Evolutionary conservation across 495 filamentous ascomycete species (phyloP).

Genomic region (Gamarada debralockiae): DNA sequence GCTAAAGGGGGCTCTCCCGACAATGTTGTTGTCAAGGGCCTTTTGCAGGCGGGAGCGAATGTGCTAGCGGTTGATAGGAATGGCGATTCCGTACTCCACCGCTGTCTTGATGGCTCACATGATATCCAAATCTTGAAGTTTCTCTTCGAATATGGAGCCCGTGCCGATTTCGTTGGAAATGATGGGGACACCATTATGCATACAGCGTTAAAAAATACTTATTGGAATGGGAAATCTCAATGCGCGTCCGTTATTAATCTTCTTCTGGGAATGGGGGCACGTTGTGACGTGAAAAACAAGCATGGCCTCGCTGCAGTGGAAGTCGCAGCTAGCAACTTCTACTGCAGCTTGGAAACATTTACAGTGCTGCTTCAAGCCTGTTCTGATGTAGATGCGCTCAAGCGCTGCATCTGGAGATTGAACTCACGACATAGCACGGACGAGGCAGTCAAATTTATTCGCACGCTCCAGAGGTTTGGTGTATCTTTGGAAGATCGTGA

Average conservation of each 20-base stretch:
- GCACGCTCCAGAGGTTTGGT: background rate
- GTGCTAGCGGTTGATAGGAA: slow-evolving; percentile 20
- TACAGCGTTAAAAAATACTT: background rate
- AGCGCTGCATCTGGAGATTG: slow-evolving; percentile 6
- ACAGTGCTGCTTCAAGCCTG: slow-evolving; percentile 6
- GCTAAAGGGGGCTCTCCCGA: background rate
- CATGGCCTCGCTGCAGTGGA: background rate
- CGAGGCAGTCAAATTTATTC: background rate
- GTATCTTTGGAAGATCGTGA: slow-evolving; percentile 24
- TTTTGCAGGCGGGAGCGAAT: slow-evolving; percentile 18
- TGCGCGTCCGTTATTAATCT: background rate
- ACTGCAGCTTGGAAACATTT: slow-evolving; percentile 8
- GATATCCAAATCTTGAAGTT: background rate
- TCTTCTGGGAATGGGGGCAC: slow-evolving; percentile 7
- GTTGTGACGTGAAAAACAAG: slow-evolving; percentile 2
- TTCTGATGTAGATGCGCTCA: background rate
- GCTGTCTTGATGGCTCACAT: background rate
- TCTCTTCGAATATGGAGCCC: slow-evolving; percentile 6
- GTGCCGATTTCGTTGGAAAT: background rate
- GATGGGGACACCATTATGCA: slow-evolving; percentile 1
- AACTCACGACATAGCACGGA: background rate
- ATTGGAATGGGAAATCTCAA: background rate
- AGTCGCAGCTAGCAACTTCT: background rate
- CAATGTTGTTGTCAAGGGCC: background rate
- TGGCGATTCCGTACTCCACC: slow-evolving; percentile 4